Conservation (phyloP, 352 stramenopile genomes). For the Aphanomyces euteiches region DNA sequence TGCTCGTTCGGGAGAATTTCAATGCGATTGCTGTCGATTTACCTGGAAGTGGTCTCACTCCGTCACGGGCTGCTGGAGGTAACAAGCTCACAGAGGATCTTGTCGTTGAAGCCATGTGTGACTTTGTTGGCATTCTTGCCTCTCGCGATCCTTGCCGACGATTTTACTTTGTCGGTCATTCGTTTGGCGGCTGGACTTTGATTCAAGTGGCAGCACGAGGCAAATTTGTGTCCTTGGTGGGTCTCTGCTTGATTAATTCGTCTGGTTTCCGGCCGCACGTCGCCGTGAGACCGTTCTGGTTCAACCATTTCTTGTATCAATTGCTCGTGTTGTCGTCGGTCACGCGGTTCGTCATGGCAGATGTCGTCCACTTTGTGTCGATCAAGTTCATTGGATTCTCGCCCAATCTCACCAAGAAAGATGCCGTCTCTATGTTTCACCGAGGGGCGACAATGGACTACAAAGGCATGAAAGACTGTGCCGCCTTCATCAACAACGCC, state of each 20-base stretch:
- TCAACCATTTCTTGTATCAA: neutral
- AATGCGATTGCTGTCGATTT: constrained; percentile 16
- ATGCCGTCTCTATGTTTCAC: neutral
- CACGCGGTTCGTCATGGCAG: neutral
- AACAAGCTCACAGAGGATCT: neutral
- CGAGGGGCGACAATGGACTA: constrained; percentile 6
- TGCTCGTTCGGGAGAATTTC: constrained; percentile 5
- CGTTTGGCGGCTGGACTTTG: constrained; percentile 1
- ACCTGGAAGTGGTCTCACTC: constrained; percentile 7
- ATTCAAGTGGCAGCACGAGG: constrained; percentile 1
- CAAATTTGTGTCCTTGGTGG: neutral
- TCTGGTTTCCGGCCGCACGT: neutral
- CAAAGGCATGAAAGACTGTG: neutral
- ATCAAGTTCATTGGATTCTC: neutral
- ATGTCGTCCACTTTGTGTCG: neutral
- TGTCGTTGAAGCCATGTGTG: neutral
- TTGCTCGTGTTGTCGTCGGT: neutral
- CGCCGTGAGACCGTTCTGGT: too few relatives aligned
- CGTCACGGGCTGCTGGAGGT: neutral
- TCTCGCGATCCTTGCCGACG: neutral
- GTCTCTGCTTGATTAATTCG: constrained; percentile 3
- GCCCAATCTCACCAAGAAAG: neutral
- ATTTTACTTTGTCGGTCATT: constrained; percentile 12
- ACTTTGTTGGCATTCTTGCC: neutral
- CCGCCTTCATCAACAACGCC: neutral